Evolutionary conservation across 2,329 filamentous ascomycete genomes (phyloP).

Genomic region (Aspergillus sp.): DNA sequence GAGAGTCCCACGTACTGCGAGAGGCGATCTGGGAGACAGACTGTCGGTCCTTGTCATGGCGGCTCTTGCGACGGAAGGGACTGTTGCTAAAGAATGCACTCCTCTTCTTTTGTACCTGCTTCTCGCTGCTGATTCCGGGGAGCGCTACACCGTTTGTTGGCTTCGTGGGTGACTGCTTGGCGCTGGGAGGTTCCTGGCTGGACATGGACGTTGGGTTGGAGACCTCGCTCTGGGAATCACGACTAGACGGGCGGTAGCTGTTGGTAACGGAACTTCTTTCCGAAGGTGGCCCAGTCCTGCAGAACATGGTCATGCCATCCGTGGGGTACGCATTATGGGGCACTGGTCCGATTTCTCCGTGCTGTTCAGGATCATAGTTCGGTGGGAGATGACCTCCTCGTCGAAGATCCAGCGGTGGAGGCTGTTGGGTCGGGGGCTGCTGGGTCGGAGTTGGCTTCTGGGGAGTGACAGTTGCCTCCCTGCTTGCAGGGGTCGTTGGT

Average conservation of each 20-base stretch:
- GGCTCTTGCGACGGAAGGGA: constrained; percentile 90
- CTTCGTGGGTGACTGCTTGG: constrained; percentile 73
- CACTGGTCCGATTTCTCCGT: constrained; percentile 64
- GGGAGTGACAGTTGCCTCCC: constrained; percentile 53
- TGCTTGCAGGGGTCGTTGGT: constrained; percentile 44
- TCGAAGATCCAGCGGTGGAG: constrained; percentile 38
- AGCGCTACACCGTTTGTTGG: constrained; percentile 38
- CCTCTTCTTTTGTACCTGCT: constrained; percentile 65
- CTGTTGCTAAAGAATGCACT: constrained; percentile 92
- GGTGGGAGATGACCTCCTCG: constrained; percentile 42
- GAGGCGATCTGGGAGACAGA: constrained; percentile 37
- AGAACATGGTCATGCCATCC: constrained; percentile 98
- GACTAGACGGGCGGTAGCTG: constrained; percentile 73
- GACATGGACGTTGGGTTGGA: constrained; percentile 87
- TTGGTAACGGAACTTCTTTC: constrained; percentile 64
- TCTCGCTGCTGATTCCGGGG: constrained; percentile 57
- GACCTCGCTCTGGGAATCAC: constrained; percentile 86
- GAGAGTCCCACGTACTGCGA: constrained; percentile 55
- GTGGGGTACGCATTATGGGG: constrained; percentile 92
- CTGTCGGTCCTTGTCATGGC: constrained; percentile 64
- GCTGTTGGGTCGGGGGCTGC: constrained; percentile 32
- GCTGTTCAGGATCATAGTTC: constrained; percentile 58
- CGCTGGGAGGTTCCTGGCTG: constrained; percentile 75
- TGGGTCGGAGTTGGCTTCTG: constrained; percentile 46
- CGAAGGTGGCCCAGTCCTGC: constrained; percentile 71